These are phyloP conservation scores for Tuber calosporum DNA, from an alignment of 495 filamentous ascomycete genomes.

Conservation along the genomic window DNA sequence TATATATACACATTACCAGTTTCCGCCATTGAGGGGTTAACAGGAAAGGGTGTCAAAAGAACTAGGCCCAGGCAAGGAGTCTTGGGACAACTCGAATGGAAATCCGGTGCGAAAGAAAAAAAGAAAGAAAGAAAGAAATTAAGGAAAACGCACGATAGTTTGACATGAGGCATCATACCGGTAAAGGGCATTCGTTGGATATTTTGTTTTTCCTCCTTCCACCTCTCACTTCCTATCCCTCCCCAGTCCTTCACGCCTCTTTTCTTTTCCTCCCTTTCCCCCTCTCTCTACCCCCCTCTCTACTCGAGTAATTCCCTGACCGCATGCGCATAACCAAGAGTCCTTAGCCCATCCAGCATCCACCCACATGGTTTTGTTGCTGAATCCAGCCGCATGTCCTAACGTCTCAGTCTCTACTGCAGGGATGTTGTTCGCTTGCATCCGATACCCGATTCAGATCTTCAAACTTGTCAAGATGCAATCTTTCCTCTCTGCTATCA, in stretches of 20 bases:
- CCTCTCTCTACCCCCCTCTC: neutral
- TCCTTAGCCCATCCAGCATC: neutral
- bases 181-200: neutral
- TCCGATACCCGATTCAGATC: slow-evolving; percentile 4
- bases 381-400: neutral
- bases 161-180: neutral
- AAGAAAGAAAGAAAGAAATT: neutral
- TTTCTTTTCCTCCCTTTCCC: neutral
- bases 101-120: neutral
- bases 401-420: neutral
- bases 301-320: neutral
- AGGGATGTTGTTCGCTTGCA: neutral
- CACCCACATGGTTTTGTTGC: neutral
- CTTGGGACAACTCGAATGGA: neutral
- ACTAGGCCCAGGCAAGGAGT: neutral
- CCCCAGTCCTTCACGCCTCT: neutral
- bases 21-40: neutral
- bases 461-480: neutral
- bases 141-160: slow-evolving; percentile 4
- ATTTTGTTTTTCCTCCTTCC: neutral
- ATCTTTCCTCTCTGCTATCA: neutral
- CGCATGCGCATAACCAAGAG: neutral
- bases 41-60: neutral
- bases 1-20: neutral
- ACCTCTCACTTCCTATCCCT: neutral